Evolutionary conservation across 2,329 filamentous ascomycete species (phyloP).

Genomic region (Cryphonectria naterciae): DNA sequence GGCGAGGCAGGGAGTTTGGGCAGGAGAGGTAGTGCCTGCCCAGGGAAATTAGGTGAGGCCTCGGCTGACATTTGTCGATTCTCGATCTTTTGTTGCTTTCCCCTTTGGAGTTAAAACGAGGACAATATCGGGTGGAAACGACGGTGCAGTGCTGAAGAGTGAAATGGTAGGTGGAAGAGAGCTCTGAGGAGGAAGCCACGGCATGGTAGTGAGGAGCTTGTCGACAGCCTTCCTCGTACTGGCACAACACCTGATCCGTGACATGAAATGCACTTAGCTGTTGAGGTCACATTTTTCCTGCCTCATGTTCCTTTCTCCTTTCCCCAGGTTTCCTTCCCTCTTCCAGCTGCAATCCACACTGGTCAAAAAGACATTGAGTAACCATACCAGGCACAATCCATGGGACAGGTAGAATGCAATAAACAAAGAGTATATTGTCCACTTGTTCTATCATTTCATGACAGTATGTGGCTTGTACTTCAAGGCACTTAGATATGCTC

Average conservation of each 20-base stretch:
- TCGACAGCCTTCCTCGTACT: background rate
- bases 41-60: no score
- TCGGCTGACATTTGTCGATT: background rate
- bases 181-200: background rate
- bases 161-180: background rate
- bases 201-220: background rate
- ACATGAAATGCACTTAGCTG: background rate
- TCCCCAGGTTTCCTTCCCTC: background rate
- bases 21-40: background rate
- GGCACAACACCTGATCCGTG: background rate
- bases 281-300: background rate
- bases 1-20: background rate
- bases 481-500: background rate
- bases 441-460: background rate
- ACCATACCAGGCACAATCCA: background rate
- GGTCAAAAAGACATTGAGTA: background rate
- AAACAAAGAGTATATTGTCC: background rate
- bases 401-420: background rate
- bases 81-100: background rate
- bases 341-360: background rate
- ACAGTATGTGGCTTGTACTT: background rate
- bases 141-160: background rate
- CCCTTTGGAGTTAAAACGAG: background rate
- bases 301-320: background rate
- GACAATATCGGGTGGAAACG: background rate